A percentile compares a stretch with the other conserved stretches of the same genome.
Conservation (phyloP, 2,329 filamentous ascomycete genomes). For the Ophiosphaerella narmari region DNA sequence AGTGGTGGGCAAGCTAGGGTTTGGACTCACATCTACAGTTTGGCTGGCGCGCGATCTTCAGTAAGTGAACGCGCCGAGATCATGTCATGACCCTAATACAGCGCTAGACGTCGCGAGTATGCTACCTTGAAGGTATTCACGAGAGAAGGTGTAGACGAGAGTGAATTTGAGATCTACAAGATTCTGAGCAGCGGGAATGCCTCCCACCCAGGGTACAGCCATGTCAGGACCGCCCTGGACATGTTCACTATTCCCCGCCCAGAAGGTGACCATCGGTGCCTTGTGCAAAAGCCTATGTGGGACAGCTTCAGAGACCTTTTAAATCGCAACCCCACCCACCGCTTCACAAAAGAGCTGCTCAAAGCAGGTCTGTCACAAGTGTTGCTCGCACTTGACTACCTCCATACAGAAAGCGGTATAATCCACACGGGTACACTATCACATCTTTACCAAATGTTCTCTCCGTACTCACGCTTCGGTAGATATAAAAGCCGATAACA, state of each 20-base stretch:
- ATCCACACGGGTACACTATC: conserved; percentile 49
- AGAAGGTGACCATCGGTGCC: conserved; percentile 40
- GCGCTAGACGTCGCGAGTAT: background rate
- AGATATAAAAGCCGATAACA: conserved; percentile 53
- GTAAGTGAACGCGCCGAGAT: conserved; percentile 1
- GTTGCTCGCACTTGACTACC: conserved; percentile 49
- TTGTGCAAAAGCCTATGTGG: conserved; percentile 48
- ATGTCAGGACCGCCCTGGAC: conserved; percentile 40
- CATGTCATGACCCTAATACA: no score
- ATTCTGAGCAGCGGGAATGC: conserved; percentile 8
- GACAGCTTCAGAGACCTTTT: conserved; percentile 49
- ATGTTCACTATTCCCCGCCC: conserved; percentile 35
- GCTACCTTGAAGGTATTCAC: conserved; percentile 12
- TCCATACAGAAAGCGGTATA: conserved; percentile 51
- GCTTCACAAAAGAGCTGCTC: conserved; percentile 48
- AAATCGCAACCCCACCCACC: conserved; percentile 42
- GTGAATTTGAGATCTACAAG: conserved; percentile 12
- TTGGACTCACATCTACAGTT: conserved; percentile 10
- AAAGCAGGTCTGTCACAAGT: conserved; percentile 44
- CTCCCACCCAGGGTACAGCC: conserved; percentile 34
- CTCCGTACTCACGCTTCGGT: background rate
- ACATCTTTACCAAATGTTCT: background rate
- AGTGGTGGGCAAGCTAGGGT: conserved; percentile 22
- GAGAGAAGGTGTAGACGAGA: conserved; percentile 5
- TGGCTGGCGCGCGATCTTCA: conserved; percentile 19